These are phyloP conservation scores for Gnomoniopsis sp. DNA, from an alignment of 2,329 filamentous ascomycete species.

Conservation along the genomic window DNA sequence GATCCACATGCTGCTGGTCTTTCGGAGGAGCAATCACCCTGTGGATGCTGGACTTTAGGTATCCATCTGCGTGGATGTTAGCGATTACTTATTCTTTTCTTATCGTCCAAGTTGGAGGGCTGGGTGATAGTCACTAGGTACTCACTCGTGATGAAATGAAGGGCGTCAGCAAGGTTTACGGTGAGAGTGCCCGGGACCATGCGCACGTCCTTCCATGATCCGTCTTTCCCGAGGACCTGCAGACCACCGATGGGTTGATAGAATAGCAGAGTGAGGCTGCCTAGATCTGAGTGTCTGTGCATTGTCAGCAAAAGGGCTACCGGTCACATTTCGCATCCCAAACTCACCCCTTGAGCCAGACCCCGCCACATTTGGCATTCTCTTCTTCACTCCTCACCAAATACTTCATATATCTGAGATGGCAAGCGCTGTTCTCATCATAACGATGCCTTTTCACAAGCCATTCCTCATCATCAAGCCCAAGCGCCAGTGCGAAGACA, in stretches of 20 bases:
- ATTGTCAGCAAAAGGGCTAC: background rate
- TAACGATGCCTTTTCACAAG: constrained; percentile 54
- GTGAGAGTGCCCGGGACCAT: constrained; percentile 36
- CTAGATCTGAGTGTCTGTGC: constrained; percentile 45
- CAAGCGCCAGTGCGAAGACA: constrained; percentile 56
- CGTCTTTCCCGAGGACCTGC: constrained; percentile 44
- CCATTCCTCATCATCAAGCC: constrained; percentile 55
- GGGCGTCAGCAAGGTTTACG: constrained; percentile 44
- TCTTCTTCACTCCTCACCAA: constrained; percentile 41
- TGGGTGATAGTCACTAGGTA: background rate
- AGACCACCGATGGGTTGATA: constrained; percentile 52
- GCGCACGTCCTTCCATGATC: constrained; percentile 29
- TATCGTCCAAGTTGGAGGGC: background rate
- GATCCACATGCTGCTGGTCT: constrained; percentile 35
- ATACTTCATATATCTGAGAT: constrained; percentile 59
- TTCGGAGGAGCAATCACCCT: constrained; percentile 29
- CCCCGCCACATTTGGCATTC: constrained; percentile 25
- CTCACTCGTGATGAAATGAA: constrained; percentile 40
- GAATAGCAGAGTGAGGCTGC: constrained; percentile 52
- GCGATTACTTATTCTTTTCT: background rate
- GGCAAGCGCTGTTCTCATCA: constrained; percentile 50
- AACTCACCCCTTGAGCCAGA: constrained; percentile 32
- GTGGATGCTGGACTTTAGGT: constrained; percentile 33
- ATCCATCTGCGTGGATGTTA: constrained; percentile 24
- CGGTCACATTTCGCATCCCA: no score